Conservation (phyloP, 2,329 filamentous ascomycete genomes). For the Fusarium nygamai region DNA sequence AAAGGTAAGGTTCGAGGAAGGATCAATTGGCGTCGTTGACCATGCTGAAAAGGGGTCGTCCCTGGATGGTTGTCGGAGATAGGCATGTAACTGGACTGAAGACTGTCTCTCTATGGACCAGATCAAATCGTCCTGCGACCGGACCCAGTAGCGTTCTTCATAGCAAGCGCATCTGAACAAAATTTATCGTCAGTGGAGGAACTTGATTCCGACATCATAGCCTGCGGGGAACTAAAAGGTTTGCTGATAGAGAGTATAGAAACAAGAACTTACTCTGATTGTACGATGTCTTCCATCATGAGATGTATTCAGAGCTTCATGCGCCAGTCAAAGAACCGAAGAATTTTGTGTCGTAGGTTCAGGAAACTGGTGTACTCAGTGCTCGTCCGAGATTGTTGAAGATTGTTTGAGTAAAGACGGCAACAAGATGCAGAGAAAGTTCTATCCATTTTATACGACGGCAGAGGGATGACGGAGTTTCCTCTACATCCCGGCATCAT, state of each 20-base stretch:
- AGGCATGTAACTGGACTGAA: background rate
- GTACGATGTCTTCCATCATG: background rate
- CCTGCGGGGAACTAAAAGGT: background rate
- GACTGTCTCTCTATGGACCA: background rate
- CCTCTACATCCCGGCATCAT: background rate
- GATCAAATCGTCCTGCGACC: background rate
- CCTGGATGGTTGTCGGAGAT: background rate
- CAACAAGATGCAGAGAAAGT: background rate
- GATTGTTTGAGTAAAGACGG: background rate
- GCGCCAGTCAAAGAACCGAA: background rate
- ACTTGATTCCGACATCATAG: background rate
- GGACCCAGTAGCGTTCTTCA: background rate
- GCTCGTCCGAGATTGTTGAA: background rate
- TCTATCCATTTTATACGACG: background rate
- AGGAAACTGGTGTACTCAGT: no score
- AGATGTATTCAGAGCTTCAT: background rate
- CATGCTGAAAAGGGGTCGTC: constrained; percentile 2
- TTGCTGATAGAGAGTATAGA: background rate
- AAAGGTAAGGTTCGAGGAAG: background rate
- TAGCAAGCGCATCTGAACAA: background rate
- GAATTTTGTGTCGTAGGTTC: no score
- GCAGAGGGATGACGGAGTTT: background rate
- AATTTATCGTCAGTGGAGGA: background rate
- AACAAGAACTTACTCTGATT: background rate
- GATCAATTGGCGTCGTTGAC: background rate